These are phyloP conservation scores for Suhomyces kilbournensis DNA, from an alignment of 805 yeast species.

Conservation along the genomic window DNA sequence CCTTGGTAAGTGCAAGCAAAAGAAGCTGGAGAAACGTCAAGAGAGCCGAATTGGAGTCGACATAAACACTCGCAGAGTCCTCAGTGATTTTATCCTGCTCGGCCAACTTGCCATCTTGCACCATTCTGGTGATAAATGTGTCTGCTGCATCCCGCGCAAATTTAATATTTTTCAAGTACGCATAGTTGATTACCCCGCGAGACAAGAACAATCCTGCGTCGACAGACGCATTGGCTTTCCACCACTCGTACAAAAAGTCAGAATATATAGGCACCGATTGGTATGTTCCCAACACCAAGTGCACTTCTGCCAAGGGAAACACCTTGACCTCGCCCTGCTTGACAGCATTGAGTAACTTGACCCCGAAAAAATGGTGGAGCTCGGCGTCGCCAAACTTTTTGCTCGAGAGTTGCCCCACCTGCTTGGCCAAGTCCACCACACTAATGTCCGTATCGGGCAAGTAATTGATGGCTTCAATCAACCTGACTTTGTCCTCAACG, in stretches of 20 bases:
- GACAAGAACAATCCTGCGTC: conserved; percentile 39
- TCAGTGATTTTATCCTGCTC: conserved; percentile 15
- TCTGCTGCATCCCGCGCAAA: conserved; percentile 43
- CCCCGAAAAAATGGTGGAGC: conserved; percentile 71
- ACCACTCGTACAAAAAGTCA: conserved; percentile 48
- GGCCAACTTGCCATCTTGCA: conserved; percentile 8
- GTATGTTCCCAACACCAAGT: conserved; percentile 63
- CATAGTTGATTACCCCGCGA: conserved; percentile 74
- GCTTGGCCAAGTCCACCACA: conserved; percentile 63
- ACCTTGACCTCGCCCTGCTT: conserved; percentile 29
- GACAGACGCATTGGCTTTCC: conserved; percentile 14
- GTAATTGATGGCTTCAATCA: conserved; percentile 46
- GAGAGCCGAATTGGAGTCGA: conserved; percentile 41
- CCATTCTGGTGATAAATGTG: conserved; percentile 15
- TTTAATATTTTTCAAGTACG: conserved; percentile 63
- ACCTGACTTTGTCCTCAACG: conserved; percentile 36
- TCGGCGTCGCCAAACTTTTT: conserved; percentile 69
- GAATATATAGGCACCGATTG: conserved; percentile 43
- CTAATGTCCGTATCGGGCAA: conserved; percentile 46
- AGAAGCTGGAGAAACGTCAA: conserved; percentile 71
- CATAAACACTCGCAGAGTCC: conserved; percentile 29
- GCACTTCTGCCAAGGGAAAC: conserved; percentile 68
- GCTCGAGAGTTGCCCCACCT: conserved; percentile 46
- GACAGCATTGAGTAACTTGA: conserved; percentile 48
- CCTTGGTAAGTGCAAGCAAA: conserved; percentile 53